Evolutionary conservation across 1,284 basidiomycete species (phyloP).

Genomic region (Ustilago shanxiensis): DNA sequence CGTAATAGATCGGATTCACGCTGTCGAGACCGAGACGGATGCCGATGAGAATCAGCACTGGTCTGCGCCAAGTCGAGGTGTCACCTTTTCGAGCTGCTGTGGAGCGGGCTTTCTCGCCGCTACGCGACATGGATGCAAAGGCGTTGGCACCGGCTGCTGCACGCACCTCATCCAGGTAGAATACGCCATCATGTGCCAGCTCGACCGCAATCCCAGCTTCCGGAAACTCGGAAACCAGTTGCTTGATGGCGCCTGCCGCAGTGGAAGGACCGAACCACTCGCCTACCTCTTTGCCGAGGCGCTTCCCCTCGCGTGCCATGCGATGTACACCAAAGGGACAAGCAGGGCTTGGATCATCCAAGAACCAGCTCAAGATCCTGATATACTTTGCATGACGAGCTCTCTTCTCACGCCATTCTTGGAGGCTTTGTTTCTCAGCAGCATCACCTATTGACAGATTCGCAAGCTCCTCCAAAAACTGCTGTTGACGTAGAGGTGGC

Average conservation of each 20-base stretch:
- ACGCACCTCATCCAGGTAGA: slow-evolving; percentile 88
- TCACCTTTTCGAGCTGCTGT: slow-evolving; percentile 9
- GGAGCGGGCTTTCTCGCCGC: slow-evolving; percentile 15
- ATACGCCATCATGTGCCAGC: slow-evolving; percentile 80
- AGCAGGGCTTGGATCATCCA: slow-evolving; percentile 88
- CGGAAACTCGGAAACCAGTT: slow-evolving; percentile 77
- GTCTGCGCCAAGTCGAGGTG: slow-evolving; percentile 78
- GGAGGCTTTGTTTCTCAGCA: slow-evolving; percentile 23
- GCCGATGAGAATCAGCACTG: slow-evolving; percentile 88
- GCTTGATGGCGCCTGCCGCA: slow-evolving; percentile 92
- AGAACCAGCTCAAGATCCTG: slow-evolving; percentile 90
- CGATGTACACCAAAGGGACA: slow-evolving; percentile 95
- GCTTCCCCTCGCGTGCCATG: slow-evolving; percentile 93
- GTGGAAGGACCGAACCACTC: slow-evolving; percentile 99
- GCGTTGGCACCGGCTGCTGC: slow-evolving; percentile 75
- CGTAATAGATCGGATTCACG: slow-evolving; percentile 94
- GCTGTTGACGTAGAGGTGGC: slow-evolving; percentile 23
- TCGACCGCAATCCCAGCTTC: slow-evolving; percentile 85
- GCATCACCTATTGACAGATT: slow-evolving; percentile 8
- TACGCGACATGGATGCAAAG: background rate
- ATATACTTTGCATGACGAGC: slow-evolving; percentile 76
- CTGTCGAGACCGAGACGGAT: slow-evolving; percentile 89
- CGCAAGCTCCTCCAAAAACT: slow-evolving; percentile 30
- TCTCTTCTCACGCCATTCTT: slow-evolving; percentile 25
- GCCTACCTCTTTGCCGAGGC: slow-evolving; percentile 93